Base-by-base conservation (phyloP, 768 basidiomycete genomes). In the Boletus huronensis region DNA sequence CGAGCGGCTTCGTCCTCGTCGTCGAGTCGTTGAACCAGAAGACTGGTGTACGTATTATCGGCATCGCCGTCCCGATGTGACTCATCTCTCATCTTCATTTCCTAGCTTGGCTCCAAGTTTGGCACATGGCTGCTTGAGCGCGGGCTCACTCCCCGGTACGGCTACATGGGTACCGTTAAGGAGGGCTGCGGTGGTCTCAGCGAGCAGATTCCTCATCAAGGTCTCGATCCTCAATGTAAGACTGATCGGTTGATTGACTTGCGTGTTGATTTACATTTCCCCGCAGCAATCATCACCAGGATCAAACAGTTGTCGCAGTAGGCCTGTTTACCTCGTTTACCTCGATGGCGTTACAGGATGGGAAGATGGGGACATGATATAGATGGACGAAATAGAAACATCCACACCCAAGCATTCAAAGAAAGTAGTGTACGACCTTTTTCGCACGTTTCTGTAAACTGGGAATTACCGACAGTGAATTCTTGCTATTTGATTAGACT, bases 51-150 rank as follows among this genome's bases (percentile, higher is more conserved):
- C 49, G 76, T 68, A 9, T 26, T 43, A n/a, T 36, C 25, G n/a
- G 8, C 21, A 11, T 29, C 39, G 32, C 47, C 17, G 2, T 2
- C 23, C 10, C 5, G 10, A 32, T 46, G 11, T 46, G 11, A 17
- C 32, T 2, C 10, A 3, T 39, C 6, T 13, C 19, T 54, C 38
- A 48, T n/a, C 19, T 1, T 50, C 10, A 6, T 17, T 21, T 6
- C 23, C 14, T 32, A 81, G 76, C 86, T 92, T 63, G 90, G 89
- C 39, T 88, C 87, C 40, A 89, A 87, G 72, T 87, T 82, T 64
- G 92, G 92, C 23, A 90, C 90, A 0, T 93, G 90, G 89, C 77
- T 93, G 29, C 76, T 94, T 23, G 90, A 93, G 71, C 87, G 91
- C 61, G 74, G 78, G 61, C 82, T 93, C 55, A 86, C 87, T 13